These are phyloP conservation scores for Magnolia officinalis DNA, from an alignment of 164 flowering plant genomes.

Conservation along the genomic window DNA sequence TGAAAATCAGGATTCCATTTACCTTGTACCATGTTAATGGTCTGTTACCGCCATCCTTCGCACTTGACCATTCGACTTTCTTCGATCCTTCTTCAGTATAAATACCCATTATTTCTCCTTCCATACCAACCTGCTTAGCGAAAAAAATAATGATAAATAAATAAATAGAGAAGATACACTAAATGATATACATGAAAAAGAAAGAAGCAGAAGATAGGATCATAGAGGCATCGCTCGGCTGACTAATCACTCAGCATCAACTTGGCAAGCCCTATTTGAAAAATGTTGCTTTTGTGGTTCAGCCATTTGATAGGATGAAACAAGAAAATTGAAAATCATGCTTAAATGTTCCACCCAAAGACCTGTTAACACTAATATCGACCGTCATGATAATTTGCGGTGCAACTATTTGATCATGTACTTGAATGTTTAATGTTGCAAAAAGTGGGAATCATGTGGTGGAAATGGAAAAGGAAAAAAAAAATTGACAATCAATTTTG, in stretches of 20 bases:
- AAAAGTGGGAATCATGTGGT: neutral
- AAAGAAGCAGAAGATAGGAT: neutral
- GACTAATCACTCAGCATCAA: neutral
- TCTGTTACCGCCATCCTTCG: slow-evolving; percentile 20
- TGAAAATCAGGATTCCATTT: neutral
- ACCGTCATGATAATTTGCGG: too few relatives aligned
- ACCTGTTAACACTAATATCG: too few relatives aligned
- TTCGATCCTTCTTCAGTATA: slow-evolving; percentile 54
- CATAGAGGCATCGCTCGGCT: neutral
- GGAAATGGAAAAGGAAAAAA: neutral
- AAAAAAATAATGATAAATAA: neutral
- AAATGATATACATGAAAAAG: neutral
- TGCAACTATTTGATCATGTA: too few relatives aligned
- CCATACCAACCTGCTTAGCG: slow-evolving; percentile 50
- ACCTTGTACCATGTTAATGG: slow-evolving; percentile 93
- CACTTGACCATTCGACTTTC: slow-evolving; percentile 52
- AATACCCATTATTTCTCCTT: slow-evolving; percentile 49
- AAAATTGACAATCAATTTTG: neutral
- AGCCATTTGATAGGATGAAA: neutral
- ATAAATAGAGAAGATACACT: neutral
- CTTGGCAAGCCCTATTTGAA: neutral
- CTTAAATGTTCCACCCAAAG: neutral
- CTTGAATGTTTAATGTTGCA: too few relatives aligned
- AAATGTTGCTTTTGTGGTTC: neutral
- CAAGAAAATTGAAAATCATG: neutral